Conservation (phyloP, 2,329 filamentous ascomycete genomes). For the Aspergillus sp. region DNA sequence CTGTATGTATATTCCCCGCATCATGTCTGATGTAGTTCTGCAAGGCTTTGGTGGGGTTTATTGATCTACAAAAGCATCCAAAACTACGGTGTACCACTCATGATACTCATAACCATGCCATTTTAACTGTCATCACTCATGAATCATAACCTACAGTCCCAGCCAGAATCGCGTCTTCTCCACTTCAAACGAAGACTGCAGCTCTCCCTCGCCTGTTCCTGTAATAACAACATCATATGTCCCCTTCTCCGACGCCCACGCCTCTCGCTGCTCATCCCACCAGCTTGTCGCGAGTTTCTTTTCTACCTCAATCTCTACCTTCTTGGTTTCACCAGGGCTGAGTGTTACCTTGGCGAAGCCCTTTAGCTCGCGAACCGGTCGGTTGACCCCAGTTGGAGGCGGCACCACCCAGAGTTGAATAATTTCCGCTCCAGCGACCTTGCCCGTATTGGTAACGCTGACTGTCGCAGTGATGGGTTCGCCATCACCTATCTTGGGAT, state of each 20-base stretch:
- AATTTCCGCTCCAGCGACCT: conserved; percentile 49
- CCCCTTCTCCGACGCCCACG: conserved; percentile 65
- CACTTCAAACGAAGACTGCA: conserved; percentile 54
- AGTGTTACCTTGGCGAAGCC: conserved; percentile 63
- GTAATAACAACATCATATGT: conserved; percentile 60
- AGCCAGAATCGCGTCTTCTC: conserved; percentile 63
- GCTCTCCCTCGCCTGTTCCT: conserved; percentile 48
- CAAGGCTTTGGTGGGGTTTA: too few relatives aligned
- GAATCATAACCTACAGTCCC: conserved; percentile 46
- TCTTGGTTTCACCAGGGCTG: conserved; percentile 54
- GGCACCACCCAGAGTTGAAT: conserved; percentile 52
- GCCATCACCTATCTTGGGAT: conserved; percentile 34
- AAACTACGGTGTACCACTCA: too few relatives aligned
- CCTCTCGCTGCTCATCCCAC: conserved; percentile 63
- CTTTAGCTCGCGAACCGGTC: conserved; percentile 59
- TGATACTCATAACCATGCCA: too few relatives aligned
- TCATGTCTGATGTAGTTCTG: too few relatives aligned
- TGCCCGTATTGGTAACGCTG: conserved; percentile 50
- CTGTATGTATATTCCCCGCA: too few relatives aligned
- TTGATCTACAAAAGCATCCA: too few relatives aligned
- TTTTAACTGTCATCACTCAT: not conserved
- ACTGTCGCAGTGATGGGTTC: conserved; percentile 46
- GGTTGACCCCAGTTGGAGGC: conserved; percentile 47
- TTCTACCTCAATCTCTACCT: conserved; percentile 51
- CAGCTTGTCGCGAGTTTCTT: conserved; percentile 65